Evolutionary conservation across 2,329 filamentous ascomycete species (phyloP).

Genomic region (Calonectria ilicicola): DNA sequence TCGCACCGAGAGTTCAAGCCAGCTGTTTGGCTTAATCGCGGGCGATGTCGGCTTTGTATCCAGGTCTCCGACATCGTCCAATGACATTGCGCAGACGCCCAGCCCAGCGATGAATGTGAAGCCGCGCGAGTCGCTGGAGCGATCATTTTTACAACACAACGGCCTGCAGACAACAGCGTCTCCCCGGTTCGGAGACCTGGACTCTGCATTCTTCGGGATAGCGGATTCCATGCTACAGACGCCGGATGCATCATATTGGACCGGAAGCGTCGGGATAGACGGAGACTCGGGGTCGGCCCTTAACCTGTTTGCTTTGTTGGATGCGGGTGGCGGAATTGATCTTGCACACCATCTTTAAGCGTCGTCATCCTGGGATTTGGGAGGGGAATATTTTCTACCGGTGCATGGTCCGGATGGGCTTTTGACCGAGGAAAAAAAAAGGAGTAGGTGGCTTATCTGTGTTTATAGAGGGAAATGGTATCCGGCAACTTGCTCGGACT

Average conservation of each 20-base stretch:
- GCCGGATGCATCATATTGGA: conserved; percentile 55
- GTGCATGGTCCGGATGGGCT: background rate
- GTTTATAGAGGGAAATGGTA: background rate
- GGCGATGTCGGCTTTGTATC: conserved; percentile 27
- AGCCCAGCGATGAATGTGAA: conserved; percentile 32
- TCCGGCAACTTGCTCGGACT: background rate
- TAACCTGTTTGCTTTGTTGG: conserved; percentile 64
- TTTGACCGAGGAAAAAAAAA: background rate
- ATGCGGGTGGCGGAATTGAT: conserved; percentile 65
- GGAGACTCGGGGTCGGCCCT: conserved; percentile 58
- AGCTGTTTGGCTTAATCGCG: conserved; percentile 63
- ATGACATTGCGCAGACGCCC: conserved; percentile 25
- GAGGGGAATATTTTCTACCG: background rate
- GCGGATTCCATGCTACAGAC: conserved; percentile 54
- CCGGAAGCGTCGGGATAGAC: conserved; percentile 51
- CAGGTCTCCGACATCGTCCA: conserved; percentile 19
- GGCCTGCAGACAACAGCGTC: conserved; percentile 43
- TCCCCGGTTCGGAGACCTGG: conserved; percentile 49
- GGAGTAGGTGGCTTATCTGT: background rate
- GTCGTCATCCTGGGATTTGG: background rate
- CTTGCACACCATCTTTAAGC: conserved; percentile 54
- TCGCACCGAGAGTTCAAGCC: conserved; percentile 63
- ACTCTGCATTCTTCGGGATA: conserved; percentile 53
- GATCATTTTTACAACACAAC: conserved; percentile 44
- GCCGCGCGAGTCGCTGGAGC: conserved; percentile 41